Percentiles rank a stretch among this genome's conserved stretches.
phyloP scores from a whole-genome alignment of 1,284 basidiomycete genomes.

The Leccinum subfulvum region DNA sequence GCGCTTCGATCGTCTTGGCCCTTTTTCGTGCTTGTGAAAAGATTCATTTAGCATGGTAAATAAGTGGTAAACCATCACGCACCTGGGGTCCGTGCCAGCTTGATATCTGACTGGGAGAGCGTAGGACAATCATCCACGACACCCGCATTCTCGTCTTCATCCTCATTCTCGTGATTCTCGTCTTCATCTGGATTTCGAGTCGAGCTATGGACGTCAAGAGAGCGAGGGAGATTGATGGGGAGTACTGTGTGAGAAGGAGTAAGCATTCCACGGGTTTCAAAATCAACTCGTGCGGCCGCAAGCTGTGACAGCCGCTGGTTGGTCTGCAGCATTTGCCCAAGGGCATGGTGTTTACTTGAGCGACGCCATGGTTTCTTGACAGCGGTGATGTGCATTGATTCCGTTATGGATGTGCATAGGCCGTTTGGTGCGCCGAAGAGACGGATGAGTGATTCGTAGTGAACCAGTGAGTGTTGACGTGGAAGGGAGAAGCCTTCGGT shows the following conservation, averaged over 20 bases:
- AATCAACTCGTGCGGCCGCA: neutral
- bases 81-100: neutral
- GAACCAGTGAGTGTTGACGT: no score
- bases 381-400: no score
- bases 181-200: neutral
- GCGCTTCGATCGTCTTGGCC: neutral
- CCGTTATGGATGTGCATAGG: no score
- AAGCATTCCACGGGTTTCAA: neutral
- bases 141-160: neutral
- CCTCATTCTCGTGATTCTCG: neutral
- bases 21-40: neutral
- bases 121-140: neutral
- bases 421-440: no score
- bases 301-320: neutral
- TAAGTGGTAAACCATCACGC: no score
- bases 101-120: neutral
- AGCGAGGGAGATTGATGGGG: no score
- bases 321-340: neutral
- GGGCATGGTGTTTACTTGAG: neutral
- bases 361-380: neutral
- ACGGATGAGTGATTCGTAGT: no score
- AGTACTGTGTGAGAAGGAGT: neutral
- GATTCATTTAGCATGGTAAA: neutral
- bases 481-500: no score
- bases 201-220: neutral